phyloP scores from a whole-genome alignment of 768 basidiomycete genomes.

The Melanogaster broomeanus region DNA sequence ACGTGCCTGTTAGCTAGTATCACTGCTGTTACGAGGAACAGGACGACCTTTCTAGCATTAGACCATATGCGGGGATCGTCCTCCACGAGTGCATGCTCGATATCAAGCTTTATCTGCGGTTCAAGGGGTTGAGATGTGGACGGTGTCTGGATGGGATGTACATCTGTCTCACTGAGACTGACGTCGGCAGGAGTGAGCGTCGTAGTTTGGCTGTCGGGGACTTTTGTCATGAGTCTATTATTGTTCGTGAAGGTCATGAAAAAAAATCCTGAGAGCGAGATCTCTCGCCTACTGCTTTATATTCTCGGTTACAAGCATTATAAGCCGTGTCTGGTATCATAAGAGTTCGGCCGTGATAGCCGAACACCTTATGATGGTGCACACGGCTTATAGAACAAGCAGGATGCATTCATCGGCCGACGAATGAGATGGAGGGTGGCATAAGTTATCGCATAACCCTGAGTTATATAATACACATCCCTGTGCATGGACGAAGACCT shows the following conservation, averaged over 20 bases:
- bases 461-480: no score
- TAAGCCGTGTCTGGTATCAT: not conserved
- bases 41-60: conserved; percentile 50
- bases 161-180: not conserved
- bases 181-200: not conserved
- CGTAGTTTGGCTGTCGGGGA: conserved; percentile 1
- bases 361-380: no score
- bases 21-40: not conserved
- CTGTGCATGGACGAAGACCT: no score
- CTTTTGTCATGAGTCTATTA: conserved; percentile 4
- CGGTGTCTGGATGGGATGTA: not conserved
- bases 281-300: not conserved
- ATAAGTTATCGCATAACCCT: no score
- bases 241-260: conserved; percentile 1
- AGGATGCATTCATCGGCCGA: no score
- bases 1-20: not conserved
- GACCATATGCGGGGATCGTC: conserved; percentile 71
- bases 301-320: not conserved
- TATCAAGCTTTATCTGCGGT: conserved; percentile 24
- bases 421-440: no score
- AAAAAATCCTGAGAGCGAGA: not conserved
- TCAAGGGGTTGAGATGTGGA: not conserved
- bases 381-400: no score
- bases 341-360: no score
- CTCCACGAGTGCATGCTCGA: conserved; percentile 46